A percentile compares a stretch with the other conserved stretches of the same genome.
These are phyloP conservation scores for Grosmannia clavigera DNA, from an alignment of 2,329 filamentous ascomycete species.

Conservation along the genomic window DNA sequence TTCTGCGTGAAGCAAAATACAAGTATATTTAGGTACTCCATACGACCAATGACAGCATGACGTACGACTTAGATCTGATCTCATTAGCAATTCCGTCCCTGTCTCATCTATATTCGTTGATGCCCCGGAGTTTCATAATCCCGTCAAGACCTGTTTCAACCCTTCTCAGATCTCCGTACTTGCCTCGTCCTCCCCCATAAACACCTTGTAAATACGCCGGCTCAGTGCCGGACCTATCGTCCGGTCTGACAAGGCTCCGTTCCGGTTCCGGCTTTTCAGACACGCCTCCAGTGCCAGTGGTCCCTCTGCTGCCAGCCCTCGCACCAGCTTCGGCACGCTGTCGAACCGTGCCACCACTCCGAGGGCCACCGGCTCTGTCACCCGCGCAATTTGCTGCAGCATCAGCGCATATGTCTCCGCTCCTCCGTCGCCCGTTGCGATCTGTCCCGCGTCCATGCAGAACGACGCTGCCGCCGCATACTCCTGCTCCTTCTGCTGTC, in stretches of 20 bases:
- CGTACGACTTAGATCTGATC: too few relatives aligned
- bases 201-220: conserved; percentile 45
- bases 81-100: too few relatives aligned
- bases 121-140: too few relatives aligned
- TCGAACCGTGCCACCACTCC: conserved; percentile 52
- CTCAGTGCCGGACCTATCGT: conserved; percentile 46
- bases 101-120: too few relatives aligned
- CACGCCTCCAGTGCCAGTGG: conserved; percentile 51
- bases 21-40: too few relatives aligned
- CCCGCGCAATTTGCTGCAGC: conserved; percentile 61
- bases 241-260: conserved; percentile 42
- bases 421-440: conserved; percentile 53
- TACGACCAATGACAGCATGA: too few relatives aligned
- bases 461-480: conserved; percentile 47
- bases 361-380: conserved; percentile 61
- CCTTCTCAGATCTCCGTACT: conserved; percentile 38
- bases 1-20: too few relatives aligned
- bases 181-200: conserved; percentile 41
- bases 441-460: conserved; percentile 70
- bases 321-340: conserved; percentile 44
- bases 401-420: conserved; percentile 60
- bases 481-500: conserved; percentile 36
- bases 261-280: conserved; percentile 41
- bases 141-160: too few relatives aligned
- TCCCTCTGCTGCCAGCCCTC: conserved; percentile 45